A percentile compares a stretch with the other conserved stretches of the same genome.
Conservation (phyloP, 2,329 filamentous ascomycete species). For the Aspergillus sclerotialis region DNA sequence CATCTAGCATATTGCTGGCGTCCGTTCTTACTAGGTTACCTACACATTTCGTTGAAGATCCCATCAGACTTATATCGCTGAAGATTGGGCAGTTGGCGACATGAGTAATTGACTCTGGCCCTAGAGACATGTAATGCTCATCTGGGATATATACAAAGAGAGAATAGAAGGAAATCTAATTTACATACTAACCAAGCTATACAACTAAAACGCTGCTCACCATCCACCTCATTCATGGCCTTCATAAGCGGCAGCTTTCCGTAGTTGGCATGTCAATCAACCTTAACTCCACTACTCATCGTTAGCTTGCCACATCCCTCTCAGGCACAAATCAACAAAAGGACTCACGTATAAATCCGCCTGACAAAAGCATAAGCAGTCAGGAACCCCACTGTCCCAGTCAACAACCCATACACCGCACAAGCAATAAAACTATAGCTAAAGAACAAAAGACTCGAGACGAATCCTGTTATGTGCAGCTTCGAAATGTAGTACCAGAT, state of each 20-base stretch:
- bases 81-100: too few species aligned
- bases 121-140: background rate
- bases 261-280: too few species aligned
- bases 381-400: constrained; percentile 77
- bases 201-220: too few species aligned
- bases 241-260: too few species aligned
- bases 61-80: too few species aligned
- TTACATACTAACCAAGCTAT: too few species aligned
- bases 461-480: constrained; percentile 72
- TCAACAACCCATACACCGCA: constrained; percentile 70
- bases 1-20: too few species aligned
- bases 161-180: background rate
- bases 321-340: too few species aligned
- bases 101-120: too few species aligned
- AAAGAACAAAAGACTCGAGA: constrained; percentile 77
- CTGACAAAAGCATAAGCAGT: constrained; percentile 77
- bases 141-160: background rate
- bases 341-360: constrained; percentile 68
- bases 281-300: constrained; percentile 25
- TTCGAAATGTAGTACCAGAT: constrained; percentile 77
- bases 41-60: too few species aligned
- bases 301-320: constrained; percentile 7
- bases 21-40: too few species aligned
- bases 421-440: constrained; percentile 77
- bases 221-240: too few species aligned